Conservation (phyloP, 768 basidiomycete genomes). For the Hypsizygus marmoreus region DNA sequence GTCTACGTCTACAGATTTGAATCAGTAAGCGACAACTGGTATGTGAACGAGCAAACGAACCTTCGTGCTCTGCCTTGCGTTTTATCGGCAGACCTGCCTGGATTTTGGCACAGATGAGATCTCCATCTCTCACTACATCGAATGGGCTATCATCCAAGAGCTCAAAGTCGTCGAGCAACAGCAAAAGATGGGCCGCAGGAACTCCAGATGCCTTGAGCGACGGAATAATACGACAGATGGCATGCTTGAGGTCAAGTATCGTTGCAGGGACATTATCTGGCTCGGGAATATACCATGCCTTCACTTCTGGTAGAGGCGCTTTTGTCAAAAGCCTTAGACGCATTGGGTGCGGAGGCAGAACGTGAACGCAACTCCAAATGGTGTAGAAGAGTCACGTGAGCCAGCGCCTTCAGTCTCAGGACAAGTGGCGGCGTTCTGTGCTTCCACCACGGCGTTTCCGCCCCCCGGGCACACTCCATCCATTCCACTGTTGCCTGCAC, state of each 20-base stretch:
- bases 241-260: slow-evolving; percentile 39
- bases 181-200: slow-evolving; percentile 22
- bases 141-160: slow-evolving; percentile 42
- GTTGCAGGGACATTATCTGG: slow-evolving; percentile 21
- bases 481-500: neutral
- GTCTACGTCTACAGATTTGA: too few species aligned
- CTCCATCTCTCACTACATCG: slow-evolving; percentile 48
- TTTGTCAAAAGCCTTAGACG: slow-evolving; percentile 52
- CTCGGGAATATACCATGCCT: slow-evolving; percentile 54
- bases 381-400: neutral
- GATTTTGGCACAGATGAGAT: slow-evolving; percentile 40
- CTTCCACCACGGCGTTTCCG: slow-evolving; percentile 2
- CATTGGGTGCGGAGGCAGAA: slow-evolving; percentile 31
- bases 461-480: neutral
- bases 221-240: slow-evolving; percentile 36
- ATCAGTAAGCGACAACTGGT: too few species aligned
- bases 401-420: neutral
- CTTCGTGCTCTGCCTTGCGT: neutral
- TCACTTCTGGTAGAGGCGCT: slow-evolving; percentile 48
- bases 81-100: slow-evolving; percentile 5
- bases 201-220: slow-evolving; percentile 26
- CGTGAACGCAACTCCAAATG: neutral
- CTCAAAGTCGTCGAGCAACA: slow-evolving; percentile 51
- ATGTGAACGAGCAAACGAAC: slow-evolving; percentile 11
- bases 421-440: neutral